Evolutionary conservation across 768 basidiomycete genomes (phyloP).

Genomic region (Rhizopogon sp.): DNA sequence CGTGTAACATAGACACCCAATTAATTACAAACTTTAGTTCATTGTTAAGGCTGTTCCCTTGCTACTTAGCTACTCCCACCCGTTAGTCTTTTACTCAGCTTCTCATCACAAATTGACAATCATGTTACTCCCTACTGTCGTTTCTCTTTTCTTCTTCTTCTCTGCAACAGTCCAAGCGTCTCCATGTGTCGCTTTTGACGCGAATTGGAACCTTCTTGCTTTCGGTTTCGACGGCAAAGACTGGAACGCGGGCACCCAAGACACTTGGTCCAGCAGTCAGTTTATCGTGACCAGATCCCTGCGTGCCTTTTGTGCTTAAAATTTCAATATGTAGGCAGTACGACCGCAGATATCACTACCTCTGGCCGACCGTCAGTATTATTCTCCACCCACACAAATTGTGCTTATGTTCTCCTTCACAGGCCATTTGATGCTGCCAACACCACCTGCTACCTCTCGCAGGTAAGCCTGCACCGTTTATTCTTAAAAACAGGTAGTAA

Average conservation of each 20-base stretch:
- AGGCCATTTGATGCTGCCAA: slow-evolving; percentile 63
- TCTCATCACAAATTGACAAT: slow-evolving; percentile 5
- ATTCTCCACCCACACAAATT: not conserved
- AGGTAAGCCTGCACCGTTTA: slow-evolving; percentile 34
- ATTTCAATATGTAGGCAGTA: slow-evolving; percentile 16
- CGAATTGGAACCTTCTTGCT: slow-evolving; percentile 76
- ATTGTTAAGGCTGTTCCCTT: too few species aligned
- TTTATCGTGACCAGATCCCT: not conserved
- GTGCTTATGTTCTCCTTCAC: not conserved
- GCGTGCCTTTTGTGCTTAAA: not conserved
- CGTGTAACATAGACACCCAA: too few species aligned
- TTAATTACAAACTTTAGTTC: too few species aligned
- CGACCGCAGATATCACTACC: slow-evolving; percentile 64
- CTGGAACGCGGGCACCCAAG: slow-evolving; percentile 71
- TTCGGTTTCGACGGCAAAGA: slow-evolving; percentile 84
- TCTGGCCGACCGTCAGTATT: slow-evolving; percentile 64
- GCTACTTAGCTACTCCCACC: not conserved
- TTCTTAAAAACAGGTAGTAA: not conserved
- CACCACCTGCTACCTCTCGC: slow-evolving; percentile 69
- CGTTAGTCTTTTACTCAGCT: not conserved
- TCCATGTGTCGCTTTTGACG: slow-evolving; percentile 77
- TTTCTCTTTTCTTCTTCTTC: slow-evolving; percentile 49
- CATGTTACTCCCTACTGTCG: slow-evolving; percentile 41
- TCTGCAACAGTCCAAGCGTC: slow-evolving; percentile 31
- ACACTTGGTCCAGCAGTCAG: slow-evolving; percentile 59